These are phyloP conservation scores for Wallacemonas rigidus DNA, from an alignment of 208 protist species.

Conservation along the genomic window DNA sequence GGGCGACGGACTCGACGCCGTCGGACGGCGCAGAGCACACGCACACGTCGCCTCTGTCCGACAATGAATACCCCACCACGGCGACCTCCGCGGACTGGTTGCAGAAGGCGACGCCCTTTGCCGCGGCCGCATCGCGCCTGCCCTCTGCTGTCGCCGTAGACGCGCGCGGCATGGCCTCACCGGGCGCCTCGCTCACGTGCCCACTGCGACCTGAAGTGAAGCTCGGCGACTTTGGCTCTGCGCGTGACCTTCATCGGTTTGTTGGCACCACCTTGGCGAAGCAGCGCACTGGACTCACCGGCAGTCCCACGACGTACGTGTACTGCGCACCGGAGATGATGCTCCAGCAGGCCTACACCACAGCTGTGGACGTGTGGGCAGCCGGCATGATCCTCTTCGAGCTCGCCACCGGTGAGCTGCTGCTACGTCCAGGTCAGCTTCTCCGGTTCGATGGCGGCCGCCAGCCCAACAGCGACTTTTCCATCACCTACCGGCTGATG, in stretches of 20 bases:
- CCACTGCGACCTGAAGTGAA: slow-evolving; percentile 52
- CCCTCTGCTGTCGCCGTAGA: not conserved
- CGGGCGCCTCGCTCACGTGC: not conserved
- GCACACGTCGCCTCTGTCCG: not conserved
- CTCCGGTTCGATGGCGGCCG: slow-evolving; percentile 75
- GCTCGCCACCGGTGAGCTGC: slow-evolving; percentile 75
- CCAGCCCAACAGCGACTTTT: slow-evolving; percentile 49
- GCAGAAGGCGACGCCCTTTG: not conserved
- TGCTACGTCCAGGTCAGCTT: slow-evolving; percentile 95
- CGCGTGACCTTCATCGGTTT: slow-evolving; percentile 80
- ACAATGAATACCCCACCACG: not conserved
- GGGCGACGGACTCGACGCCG: not conserved
- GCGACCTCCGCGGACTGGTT: too few species aligned
- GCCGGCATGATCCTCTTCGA: slow-evolving; percentile 92
- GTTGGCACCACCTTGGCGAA: slow-evolving; percentile 96
- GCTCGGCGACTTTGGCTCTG: slow-evolving; percentile 84
- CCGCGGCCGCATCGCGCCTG: not conserved
- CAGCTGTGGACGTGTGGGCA: slow-evolving; percentile 89
- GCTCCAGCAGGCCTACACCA: slow-evolving; percentile 61
- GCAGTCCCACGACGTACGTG: slow-evolving; percentile 93
- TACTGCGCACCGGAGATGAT: slow-evolving; percentile 93
- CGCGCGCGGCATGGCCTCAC: not conserved
- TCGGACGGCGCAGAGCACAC: not conserved
- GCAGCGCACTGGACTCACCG: slow-evolving; percentile 42
- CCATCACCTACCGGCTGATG: slow-evolving; percentile 93